Conservation (phyloP, 1,284 basidiomycete genomes). For the Fomitopsis pinicola region DNA sequence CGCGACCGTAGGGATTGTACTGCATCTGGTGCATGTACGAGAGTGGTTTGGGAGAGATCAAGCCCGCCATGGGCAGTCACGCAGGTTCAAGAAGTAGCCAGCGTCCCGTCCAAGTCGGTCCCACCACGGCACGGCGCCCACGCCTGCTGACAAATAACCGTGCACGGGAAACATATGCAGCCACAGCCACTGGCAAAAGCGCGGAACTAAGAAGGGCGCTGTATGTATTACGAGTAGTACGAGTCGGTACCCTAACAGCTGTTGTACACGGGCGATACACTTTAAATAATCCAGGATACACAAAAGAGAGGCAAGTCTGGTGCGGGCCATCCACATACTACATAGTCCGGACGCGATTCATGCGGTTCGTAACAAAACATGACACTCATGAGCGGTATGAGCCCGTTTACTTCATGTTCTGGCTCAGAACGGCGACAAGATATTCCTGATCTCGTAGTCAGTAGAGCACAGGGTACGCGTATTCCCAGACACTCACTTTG, state of each 20-base stretch:
- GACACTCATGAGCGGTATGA: not conserved
- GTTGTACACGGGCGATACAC: not conserved
- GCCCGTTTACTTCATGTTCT: not conserved
- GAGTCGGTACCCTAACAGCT: not conserved
- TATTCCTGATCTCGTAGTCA: conserved; percentile 14
- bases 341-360: not conserved
- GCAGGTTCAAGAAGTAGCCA: not conserved
- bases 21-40: conserved; percentile 56
- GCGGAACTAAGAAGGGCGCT: not conserved
- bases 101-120: not conserved
- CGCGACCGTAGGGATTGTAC: conserved; percentile 45
- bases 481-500: conserved; percentile 41
- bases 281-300: conserved; percentile 1
- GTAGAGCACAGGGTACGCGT: not conserved
- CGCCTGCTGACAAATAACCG: not conserved
- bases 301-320: not conserved
- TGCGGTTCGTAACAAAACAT: not conserved
- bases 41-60: conserved; percentile 57
- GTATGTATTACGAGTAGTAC: not conserved
- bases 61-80: conserved; percentile 45
- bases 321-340: not conserved
- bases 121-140: not conserved
- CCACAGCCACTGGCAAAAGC: not conserved
- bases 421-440: conserved; percentile 20
- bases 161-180: not conserved